Evolutionary conservation across 345 rosid genomes (phyloP).

Genomic region (Eucalyptus marginata): DNA sequence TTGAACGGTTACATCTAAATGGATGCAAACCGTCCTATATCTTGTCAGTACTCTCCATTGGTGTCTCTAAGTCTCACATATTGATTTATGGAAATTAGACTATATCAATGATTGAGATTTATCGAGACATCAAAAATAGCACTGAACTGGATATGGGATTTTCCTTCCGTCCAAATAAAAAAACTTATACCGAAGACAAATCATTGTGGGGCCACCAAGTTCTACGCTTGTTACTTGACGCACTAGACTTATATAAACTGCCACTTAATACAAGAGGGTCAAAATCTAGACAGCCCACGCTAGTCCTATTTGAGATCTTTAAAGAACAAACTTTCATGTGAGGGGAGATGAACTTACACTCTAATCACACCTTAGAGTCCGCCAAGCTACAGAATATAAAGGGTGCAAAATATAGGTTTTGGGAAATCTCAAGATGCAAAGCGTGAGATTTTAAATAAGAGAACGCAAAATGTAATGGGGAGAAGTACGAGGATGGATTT

Average conservation of each 20-base stretch:
- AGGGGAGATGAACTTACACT: neutral
- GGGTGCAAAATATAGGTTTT: neutral
- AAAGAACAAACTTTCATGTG: neutral
- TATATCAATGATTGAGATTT: neutral
- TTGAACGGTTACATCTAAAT: neutral
- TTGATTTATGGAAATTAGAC: neutral
- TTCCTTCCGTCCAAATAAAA: neutral
- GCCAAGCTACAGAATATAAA: neutral
- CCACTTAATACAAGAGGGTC: neutral
- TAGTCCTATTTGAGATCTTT: neutral
- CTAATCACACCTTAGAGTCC: neutral
- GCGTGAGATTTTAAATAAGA: neutral
- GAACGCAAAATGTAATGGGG: neutral
- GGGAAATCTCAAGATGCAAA: neutral
- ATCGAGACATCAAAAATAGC: rapidly evolving
- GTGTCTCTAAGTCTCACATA: neutral
- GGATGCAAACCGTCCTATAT: neutral
- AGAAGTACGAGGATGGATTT: neutral
- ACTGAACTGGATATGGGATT: rapidly evolving
- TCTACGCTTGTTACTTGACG: neutral
- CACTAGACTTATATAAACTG: neutral
- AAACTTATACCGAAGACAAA: neutral
- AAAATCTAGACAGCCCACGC: neutral
- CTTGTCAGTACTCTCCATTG: rapidly evolving
- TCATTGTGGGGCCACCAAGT: neutral